These are phyloP conservation scores for Fennellomyces sp. DNA, from an alignment of 371 early-diverging fungal genomes.

Conservation along the genomic window DNA sequence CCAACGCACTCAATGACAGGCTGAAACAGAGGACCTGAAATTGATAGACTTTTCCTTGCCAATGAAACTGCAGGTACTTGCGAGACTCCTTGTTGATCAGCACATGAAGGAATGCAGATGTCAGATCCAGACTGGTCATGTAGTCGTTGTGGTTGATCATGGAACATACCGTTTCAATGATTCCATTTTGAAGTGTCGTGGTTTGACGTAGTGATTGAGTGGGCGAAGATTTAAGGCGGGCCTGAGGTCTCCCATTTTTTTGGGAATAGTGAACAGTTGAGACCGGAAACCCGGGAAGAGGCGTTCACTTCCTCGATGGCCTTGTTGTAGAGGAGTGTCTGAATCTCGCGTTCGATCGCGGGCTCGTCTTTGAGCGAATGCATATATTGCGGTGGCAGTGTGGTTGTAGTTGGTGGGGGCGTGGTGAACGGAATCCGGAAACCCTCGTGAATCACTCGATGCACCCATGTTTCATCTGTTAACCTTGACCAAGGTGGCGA, in stretches of 20 bases:
- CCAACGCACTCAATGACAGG: conserved; percentile 28
- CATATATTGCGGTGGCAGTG: neutral
- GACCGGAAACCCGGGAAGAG: conserved; percentile 14
- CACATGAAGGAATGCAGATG: conserved; percentile 16
- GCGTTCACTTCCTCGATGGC: neutral
- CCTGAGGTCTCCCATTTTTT: conserved; percentile 16
- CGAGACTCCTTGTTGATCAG: conserved; percentile 1
- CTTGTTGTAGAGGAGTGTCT: neutral
- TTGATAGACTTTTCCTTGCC: conserved; percentile 21
- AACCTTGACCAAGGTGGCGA: neutral
- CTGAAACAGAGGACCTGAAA: conserved; percentile 36
- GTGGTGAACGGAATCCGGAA: neutral
- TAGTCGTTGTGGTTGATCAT: conserved; percentile 23
- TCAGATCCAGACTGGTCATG: conserved; percentile 14
- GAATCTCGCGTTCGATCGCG: neutral
- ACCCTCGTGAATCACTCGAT: neutral
- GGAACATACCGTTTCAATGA: conserved; percentile 14
- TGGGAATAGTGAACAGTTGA: conserved; percentile 23
- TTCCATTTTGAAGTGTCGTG: conserved; percentile 30
- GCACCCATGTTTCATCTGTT: neutral
- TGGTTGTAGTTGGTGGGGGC: neutral
- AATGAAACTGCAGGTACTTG: conserved; percentile 22
- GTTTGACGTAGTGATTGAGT: conserved; percentile 16
- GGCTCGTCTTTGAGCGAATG: neutral
- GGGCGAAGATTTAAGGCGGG: conserved; percentile 26